Evolutionary conservation across 2,329 filamentous ascomycete species (phyloP).

Genomic region (Colletotrichum shisoi): DNA sequence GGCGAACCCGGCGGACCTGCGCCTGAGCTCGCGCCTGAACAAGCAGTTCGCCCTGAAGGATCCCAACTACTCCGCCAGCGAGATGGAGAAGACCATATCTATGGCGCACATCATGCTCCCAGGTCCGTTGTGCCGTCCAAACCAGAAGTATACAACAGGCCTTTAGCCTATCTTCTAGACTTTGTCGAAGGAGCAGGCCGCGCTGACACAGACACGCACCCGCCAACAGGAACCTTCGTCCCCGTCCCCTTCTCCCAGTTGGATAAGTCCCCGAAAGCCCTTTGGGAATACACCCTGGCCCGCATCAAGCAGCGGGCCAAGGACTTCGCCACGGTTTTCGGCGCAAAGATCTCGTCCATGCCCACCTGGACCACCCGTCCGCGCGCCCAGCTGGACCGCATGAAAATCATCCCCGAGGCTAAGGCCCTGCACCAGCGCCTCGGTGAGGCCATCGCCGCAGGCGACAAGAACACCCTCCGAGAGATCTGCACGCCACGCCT

Average conservation of each 20-base stretch:
- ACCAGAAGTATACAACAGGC: not conserved
- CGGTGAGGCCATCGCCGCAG: conserved; percentile 67
- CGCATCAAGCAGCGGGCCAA: conserved; percentile 49
- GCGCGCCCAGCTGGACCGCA: conserved; percentile 54
- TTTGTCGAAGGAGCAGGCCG: not conserved
- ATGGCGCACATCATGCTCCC: conserved; percentile 28
- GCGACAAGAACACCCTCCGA: conserved; percentile 61
- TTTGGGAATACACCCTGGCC: conserved; percentile 51
- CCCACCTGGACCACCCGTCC: conserved; percentile 53
- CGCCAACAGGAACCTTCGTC: conserved; percentile 57
- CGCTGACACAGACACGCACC: not conserved
- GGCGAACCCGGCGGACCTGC: conserved; percentile 18
- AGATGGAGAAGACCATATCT: conserved; percentile 13
- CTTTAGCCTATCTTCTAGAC: too few species aligned
- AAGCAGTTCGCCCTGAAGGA: conserved; percentile 8
- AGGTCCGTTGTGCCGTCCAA: conserved; percentile 7
- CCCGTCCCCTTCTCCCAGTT: conserved; percentile 52
- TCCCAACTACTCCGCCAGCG: conserved; percentile 6
- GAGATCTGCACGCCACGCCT: conserved; percentile 64
- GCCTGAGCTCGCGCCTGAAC: conserved; percentile 4
- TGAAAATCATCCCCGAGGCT: conserved; percentile 60
- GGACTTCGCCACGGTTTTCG: conserved; percentile 49
- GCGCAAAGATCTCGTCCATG: conserved; percentile 57
- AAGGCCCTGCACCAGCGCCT: conserved; percentile 68
- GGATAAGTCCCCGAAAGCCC: conserved; percentile 43